A percentile compares a stretch with the other conserved stretches of the same genome.
Evolutionary conservation across 495 filamentous ascomycete genomes (phyloP).

Genomic region (Hypoxylon fuscum): DNA sequence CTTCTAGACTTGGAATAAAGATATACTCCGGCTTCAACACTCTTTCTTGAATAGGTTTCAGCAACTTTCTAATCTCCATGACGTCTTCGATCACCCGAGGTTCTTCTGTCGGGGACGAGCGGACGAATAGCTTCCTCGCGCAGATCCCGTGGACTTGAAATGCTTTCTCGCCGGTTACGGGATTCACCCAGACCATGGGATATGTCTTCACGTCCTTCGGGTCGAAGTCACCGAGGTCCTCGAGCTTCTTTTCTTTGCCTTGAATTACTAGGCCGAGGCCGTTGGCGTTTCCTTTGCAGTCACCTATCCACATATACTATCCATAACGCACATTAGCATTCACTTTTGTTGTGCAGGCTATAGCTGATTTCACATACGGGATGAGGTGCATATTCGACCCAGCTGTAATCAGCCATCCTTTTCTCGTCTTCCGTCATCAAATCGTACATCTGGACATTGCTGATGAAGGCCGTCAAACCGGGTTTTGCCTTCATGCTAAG

Average conservation of each 20-base stretch:
- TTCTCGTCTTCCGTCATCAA: slow-evolving; percentile 51
- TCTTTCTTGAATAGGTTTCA: slow-evolving; percentile 37
- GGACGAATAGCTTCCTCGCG: slow-evolving; percentile 49
- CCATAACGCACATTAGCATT: background rate
- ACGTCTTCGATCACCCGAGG: slow-evolving; percentile 45
- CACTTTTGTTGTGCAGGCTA: background rate
- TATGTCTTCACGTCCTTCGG: slow-evolving; percentile 48
- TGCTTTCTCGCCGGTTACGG: slow-evolving; percentile 50
- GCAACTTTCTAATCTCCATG: slow-evolving; percentile 41
- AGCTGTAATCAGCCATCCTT: slow-evolving; percentile 50
- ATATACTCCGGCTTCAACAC: slow-evolving; percentile 42
- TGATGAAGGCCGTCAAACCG: slow-evolving; percentile 46
- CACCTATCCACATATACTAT: slow-evolving; percentile 49
- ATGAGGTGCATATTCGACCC: slow-evolving; percentile 55
- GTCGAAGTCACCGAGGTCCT: slow-evolving; percentile 48
- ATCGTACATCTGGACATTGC: slow-evolving; percentile 47
- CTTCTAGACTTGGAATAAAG: slow-evolving; percentile 39
- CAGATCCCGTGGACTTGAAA: slow-evolving; percentile 53
- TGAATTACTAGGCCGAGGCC: slow-evolving; percentile 49
- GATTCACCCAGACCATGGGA: slow-evolving; percentile 55
- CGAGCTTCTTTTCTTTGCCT: slow-evolving; percentile 45
- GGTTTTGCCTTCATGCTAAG: slow-evolving; percentile 44
- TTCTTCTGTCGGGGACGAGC: slow-evolving; percentile 41
- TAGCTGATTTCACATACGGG: slow-evolving; percentile 35
- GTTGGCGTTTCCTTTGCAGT: slow-evolving; percentile 48